These are phyloP conservation scores for Globisporangium nunn DNA, from an alignment of 352 stramenopile species.

Conservation along the genomic window DNA sequence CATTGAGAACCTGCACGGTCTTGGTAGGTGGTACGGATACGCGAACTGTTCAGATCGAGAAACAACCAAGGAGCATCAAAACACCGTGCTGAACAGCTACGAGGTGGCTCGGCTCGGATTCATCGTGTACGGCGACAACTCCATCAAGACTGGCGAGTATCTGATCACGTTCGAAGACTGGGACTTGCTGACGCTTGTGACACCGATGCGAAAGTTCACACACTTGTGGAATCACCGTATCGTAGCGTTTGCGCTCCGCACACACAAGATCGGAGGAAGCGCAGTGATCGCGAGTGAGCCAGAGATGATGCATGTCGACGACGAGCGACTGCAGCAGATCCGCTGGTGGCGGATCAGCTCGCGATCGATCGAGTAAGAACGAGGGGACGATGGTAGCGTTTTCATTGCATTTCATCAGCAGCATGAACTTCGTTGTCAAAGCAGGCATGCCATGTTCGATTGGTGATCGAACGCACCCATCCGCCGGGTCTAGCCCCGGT, in stretches of 20 bases:
- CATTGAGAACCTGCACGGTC: neutral
- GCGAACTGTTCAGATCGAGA: no score
- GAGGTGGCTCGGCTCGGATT: slow-evolving; percentile 14
- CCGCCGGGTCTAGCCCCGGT: no score
- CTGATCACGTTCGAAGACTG: neutral
- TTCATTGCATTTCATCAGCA: no score
- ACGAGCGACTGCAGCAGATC: neutral
- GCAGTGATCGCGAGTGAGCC: neutral
- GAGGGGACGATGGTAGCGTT: no score
- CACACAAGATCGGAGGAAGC: neutral
- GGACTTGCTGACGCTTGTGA: neutral
- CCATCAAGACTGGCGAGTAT: neutral
- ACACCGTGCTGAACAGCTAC: slow-evolving; percentile 6
- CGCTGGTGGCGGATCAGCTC: neutral
- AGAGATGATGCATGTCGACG: neutral
- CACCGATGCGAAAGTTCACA: neutral
- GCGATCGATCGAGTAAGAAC: neutral
- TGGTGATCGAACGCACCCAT: no score
- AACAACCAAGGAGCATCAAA: neutral
- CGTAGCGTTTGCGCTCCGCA: neutral
- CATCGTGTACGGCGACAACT: slow-evolving; percentile 11
- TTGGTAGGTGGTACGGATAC: neutral
- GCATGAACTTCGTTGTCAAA: neutral
- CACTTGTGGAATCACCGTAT: slow-evolving; percentile 2
- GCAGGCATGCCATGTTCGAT: no score